Base-by-base conservation (phyloP, 2,329 filamentous ascomycete genomes). In the Arthrobotrys conoides region DNA sequence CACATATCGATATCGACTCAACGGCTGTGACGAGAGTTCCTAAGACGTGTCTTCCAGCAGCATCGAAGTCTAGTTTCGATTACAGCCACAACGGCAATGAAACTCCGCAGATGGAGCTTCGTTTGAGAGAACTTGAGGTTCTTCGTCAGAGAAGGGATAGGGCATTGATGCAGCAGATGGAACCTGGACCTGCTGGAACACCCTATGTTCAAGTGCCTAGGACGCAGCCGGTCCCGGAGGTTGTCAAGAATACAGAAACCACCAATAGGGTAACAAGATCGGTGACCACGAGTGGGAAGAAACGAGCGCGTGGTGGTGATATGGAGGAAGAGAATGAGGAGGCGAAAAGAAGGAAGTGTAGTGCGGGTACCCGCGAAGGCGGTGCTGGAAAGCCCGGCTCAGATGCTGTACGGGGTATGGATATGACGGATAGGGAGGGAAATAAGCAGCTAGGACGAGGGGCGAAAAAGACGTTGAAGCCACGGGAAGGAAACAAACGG, bases 1-100 rank as follows among this genome's bases (percentile, higher is more conserved):
- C 30, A 59, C 2, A 18, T 2, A 16, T 12, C n/a, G 57, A 44
- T 12, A 9, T 61, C 1, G 36, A 44, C 10, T 61, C 57, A 18
- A 44, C 57, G 20, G 57, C 57, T 4, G n/a, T 41, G 36, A 44
- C 57, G 12, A 61, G 57, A 27, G 27, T 61, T 27, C 57, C 36
- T 61, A 44, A 61, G 57, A 61, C 57, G 57, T 61, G 57, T 20
- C 57, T 61, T 27, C 36, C 57, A 61, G 12, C 57, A 61, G 12
- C 57, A 33, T 20, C 57, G 36, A 20, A 61, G 18, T 22, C 3
- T 14, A 38, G 1, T 12, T 61, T 27, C 18, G 36, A 22, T 20
- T 14, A 5, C 12, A 9, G n/a, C 48, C 14, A 51, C 10, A 14
- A 16, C 10, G 6, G 18, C 14, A 59, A 59, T 9, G 53, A 59